phyloP scores from a whole-genome alignment of 2,329 filamentous ascomycete genomes.

The Coniochaeta sp. region DNA sequence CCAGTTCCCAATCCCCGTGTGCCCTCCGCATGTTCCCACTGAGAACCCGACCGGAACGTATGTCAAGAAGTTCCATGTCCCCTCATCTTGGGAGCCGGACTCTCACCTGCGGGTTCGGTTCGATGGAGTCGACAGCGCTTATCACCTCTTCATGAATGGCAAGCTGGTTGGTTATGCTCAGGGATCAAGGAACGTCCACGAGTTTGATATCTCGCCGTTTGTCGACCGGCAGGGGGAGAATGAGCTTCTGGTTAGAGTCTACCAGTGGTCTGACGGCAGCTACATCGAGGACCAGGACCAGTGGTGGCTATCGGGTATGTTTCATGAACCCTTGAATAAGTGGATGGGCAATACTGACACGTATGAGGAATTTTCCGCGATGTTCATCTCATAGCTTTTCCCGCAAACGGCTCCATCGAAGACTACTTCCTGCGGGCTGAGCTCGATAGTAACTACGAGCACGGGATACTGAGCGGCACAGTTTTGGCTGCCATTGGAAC shows the following conservation, averaged over 20 bases:
- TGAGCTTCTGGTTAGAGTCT: slow-evolving; percentile 56
- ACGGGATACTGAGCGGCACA: slow-evolving; percentile 36
- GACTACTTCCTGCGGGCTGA: slow-evolving; percentile 49
- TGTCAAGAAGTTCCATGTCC: slow-evolving; percentile 46
- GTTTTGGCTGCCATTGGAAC: slow-evolving; percentile 31
- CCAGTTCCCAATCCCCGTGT: slow-evolving; percentile 57
- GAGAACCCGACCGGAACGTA: slow-evolving; percentile 62
- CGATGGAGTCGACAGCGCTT: slow-evolving; percentile 66
- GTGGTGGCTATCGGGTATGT: slow-evolving; percentile 55
- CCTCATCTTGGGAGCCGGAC: slow-evolving; percentile 33
- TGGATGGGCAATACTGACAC: too few species aligned
- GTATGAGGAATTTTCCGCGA: slow-evolving; percentile 55
- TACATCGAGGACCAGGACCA: slow-evolving; percentile 68
- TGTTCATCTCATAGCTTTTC: slow-evolving; percentile 54
- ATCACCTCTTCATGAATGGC: slow-evolving; percentile 63
- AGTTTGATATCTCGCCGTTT: slow-evolving; percentile 57
- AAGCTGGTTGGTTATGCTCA: slow-evolving; percentile 59
- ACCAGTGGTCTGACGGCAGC: slow-evolving; percentile 62
- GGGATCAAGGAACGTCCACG: slow-evolving; percentile 59
- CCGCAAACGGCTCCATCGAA: slow-evolving; percentile 41
- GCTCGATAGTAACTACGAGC: slow-evolving; percentile 42
- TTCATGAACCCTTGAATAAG: too few species aligned
- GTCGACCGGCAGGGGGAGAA: slow-evolving; percentile 38
- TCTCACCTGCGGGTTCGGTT: slow-evolving; percentile 58
- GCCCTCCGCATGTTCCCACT: slow-evolving; percentile 54